Conservation (phyloP, 192 early-diverging fungal species). For the Ambispora gerdemannii region DNA sequence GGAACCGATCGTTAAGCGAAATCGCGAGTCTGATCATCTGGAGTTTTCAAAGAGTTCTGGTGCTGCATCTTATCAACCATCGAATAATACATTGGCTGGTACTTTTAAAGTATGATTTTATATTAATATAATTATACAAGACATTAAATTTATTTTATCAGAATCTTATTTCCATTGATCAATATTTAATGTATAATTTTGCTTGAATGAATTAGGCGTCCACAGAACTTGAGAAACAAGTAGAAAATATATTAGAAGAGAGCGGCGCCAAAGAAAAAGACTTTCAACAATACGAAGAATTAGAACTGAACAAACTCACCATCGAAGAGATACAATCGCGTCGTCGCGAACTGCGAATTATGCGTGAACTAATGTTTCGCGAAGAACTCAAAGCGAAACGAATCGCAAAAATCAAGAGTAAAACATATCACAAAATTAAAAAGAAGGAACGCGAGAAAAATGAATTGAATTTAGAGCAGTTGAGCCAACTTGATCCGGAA, state of each 20-base stretch:
- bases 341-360: conserved; percentile 76
- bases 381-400: conserved; percentile 88
- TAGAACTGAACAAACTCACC: conserved; percentile 79
- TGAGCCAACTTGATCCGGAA: conserved; percentile 66
- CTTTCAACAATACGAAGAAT: conserved; percentile 74
- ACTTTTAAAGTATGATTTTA: conserved; percentile 55
- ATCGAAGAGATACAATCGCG: conserved; percentile 77
- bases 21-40: conserved; percentile 82
- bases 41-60: conserved; percentile 62
- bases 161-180: background rate
- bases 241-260: conserved; percentile 65
- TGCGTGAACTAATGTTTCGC: conserved; percentile 93
- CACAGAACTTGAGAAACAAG: conserved; percentile 76
- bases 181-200: background rate
- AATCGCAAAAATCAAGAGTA: conserved; percentile 96
- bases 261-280: conserved; percentile 78
- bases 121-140: no score
- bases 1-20: conserved; percentile 76
- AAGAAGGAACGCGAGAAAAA: conserved; percentile 74
- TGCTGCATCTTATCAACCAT: conserved; percentile 35
- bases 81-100: conserved; percentile 55
- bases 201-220: conserved; percentile 34
- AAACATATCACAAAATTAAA: conserved; percentile 85
- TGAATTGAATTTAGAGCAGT: conserved; percentile 48
- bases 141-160: no score